phyloP scores from a whole-genome alignment of 768 basidiomycete genomes.

The Suillus subaureus region DNA sequence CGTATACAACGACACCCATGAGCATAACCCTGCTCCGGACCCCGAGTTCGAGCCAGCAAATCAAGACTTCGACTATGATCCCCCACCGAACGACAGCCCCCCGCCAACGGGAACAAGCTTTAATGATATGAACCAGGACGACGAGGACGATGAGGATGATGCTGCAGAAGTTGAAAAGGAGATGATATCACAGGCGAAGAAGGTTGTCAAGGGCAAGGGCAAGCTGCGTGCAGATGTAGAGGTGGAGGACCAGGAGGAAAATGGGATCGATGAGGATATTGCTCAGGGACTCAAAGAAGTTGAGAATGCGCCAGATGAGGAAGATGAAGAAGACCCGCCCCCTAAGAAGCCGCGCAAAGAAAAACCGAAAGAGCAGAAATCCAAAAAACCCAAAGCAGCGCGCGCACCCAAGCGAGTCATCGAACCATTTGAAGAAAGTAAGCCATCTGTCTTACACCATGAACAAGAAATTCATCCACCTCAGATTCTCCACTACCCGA shows the following conservation, averaged over 20 bases:
- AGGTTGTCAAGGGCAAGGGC: constrained; percentile 42
- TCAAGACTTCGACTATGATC: constrained; percentile 30
- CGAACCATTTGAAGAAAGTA: constrained; percentile 26
- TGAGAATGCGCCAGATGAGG: constrained; percentile 57
- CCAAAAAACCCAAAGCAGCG: constrained; percentile 28
- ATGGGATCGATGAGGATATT: constrained; percentile 45
- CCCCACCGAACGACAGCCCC: constrained; percentile 26
- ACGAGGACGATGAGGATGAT: constrained; percentile 41
- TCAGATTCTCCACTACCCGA: constrained; percentile 32
- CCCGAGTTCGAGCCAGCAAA: constrained; percentile 32
- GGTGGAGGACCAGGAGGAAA: constrained; percentile 19
- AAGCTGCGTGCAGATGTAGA: constrained; percentile 40
- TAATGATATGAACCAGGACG: constrained; percentile 51
- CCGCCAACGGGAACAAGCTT: constrained; percentile 42
- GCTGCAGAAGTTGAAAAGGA: constrained; percentile 36
- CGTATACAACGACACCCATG: background rate
- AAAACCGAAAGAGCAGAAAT: constrained; percentile 28
- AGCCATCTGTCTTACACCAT: constrained; percentile 8
- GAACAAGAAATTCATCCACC: constrained; percentile 4
- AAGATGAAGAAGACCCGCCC: constrained; percentile 36
- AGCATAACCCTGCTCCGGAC: constrained; percentile 23
- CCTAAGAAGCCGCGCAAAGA: constrained; percentile 32
- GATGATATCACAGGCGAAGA: constrained; percentile 23
- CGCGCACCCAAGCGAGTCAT: constrained; percentile 21
- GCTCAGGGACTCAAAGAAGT: constrained; percentile 44